Base-by-base conservation (phyloP, 2,329 filamentous ascomycete species). In the Sporothrix sp. region DNA sequence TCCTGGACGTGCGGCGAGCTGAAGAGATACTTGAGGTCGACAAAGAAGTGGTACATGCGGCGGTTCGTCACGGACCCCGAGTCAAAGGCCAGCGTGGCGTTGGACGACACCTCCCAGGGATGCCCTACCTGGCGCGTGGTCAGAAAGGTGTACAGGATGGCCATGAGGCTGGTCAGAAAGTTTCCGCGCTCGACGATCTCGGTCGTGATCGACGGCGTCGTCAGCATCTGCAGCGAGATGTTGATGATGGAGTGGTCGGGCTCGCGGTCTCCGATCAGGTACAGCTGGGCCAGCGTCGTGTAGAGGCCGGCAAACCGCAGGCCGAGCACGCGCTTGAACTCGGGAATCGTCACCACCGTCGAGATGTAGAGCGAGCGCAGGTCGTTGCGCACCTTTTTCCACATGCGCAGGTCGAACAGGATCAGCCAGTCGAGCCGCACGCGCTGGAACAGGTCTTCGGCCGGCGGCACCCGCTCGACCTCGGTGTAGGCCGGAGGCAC, bases 241-340 rank as follows among this genome's bases (percentile, higher is more conserved):
- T 96, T 96, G 72, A 98, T 95, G 62, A 98, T 97, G 10, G 91
- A 97, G 66, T 97, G 91, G 62, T 98, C 93, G 2, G 93, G 93
- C 65, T 98, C 93, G 56, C 93, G 78, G 63, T 98, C 93, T 13
- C 91, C 91, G 57, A 98, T 93, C 27, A 98, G 78, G 64, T 97
- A 98, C 3, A 98, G 73, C 64, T 98, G 91, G 5, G 93, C 90
- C 43, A 98, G 71, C 2, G 86, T 87, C 2, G 93, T 97, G 67
- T 98, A 98, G 3, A 98, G 74, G 1, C 89, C 91, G 48, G 94
- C 88, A 64, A 98, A 94, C n/a, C 93, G 81, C 38, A 98, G 72
- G 2, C 91, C 90, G 50, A 98, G 74, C 9, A 98, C 81, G 18
- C 91, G 83, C 70, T 98, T 98, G 76, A 98, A 98, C 63, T 95